phyloP scores from a whole-genome alignment of 2,329 filamentous ascomycete species.

The Leptoxyphium fumago region DNA sequence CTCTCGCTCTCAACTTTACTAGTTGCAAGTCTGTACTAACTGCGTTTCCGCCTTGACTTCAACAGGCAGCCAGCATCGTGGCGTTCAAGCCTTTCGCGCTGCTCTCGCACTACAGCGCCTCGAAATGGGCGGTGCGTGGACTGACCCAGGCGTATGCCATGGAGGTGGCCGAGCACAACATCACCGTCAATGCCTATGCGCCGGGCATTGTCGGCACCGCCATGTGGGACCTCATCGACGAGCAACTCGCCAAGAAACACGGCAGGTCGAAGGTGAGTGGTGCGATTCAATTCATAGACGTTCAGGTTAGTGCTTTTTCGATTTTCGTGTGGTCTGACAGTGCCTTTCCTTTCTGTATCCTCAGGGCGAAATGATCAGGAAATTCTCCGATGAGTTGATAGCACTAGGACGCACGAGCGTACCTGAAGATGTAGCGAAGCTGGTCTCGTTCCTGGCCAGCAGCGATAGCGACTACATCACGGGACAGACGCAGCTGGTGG shows the following conservation, averaged over 20 bases:
- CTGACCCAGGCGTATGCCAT: slow-evolving; percentile 52
- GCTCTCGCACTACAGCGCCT: slow-evolving; percentile 47
- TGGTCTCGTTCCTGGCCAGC: slow-evolving; percentile 47
- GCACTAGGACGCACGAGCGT: slow-evolving; percentile 43
- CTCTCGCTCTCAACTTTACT: background rate
- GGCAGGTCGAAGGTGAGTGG: slow-evolving; percentile 26
- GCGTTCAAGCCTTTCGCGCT: slow-evolving; percentile 45
- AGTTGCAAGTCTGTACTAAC: too few relatives aligned
- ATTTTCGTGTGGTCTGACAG: too few relatives aligned
- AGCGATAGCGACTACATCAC: slow-evolving; percentile 50
- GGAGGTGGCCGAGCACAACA: slow-evolving; percentile 48
- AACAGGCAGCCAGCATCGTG: slow-evolving; percentile 30
- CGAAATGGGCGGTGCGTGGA: slow-evolving; percentile 53
- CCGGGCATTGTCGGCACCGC: slow-evolving; percentile 52
- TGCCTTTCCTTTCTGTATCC: too few relatives aligned
- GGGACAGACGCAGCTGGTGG: slow-evolving; percentile 47
- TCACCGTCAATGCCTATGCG: slow-evolving; percentile 53
- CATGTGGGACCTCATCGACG: slow-evolving; percentile 58
- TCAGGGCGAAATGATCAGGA: slow-evolving; percentile 32
- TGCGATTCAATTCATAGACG: too few relatives aligned
- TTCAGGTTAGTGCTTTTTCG: too few relatives aligned
- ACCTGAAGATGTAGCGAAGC: slow-evolving; percentile 47
- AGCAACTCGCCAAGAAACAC: slow-evolving; percentile 38
- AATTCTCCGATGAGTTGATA: slow-evolving; percentile 39
- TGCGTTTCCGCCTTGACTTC: background rate